Conservation (phyloP, 768 basidiomycete genomes). For the Phanerochaete sordida region DNA sequence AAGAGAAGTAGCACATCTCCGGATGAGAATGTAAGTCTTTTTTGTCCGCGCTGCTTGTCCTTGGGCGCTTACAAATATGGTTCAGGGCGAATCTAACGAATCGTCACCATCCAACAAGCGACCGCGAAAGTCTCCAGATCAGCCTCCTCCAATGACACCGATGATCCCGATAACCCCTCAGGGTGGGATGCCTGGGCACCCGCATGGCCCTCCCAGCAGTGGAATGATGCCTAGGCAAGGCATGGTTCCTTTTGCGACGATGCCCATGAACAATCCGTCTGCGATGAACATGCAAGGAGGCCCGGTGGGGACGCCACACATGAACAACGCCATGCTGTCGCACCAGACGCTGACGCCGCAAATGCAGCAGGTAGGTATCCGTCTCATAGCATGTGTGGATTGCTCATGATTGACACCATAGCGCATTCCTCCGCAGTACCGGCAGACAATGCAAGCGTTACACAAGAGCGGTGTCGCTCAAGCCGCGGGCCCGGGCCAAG, state of each 20-base stretch:
- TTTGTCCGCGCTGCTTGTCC: neutral
- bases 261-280: conserved; percentile 17
- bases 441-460: conserved; percentile 33
- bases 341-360: conserved; percentile 18
- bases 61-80: neutral
- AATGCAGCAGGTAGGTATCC: conserved; percentile 12
- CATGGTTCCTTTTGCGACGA: conserved; percentile 21
- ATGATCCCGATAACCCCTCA: conserved; percentile 27
- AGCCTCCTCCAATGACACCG: conserved; percentile 32
- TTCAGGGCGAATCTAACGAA: conserved; percentile 26
- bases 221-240: conserved; percentile 32
- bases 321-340: conserved; percentile 40
- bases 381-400: neutral
- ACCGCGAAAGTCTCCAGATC: conserved; percentile 28
- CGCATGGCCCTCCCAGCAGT: conserved; percentile 35
- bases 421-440: conserved; percentile 30
- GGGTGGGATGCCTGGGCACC: conserved; percentile 26
- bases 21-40: conserved; percentile 28
- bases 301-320: conserved; percentile 31
- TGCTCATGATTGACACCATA: conserved; percentile 1
- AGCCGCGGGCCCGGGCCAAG: too few relatives aligned
- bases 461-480: conserved; percentile 29
- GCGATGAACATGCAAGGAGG: conserved; percentile 31
- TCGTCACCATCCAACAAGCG: conserved; percentile 32
- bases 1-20: conserved; percentile 36